Evolutionary conservation across 2,329 filamentous ascomycete genomes (phyloP).

Genomic region (Sporothrix pseudoabietina): DNA sequence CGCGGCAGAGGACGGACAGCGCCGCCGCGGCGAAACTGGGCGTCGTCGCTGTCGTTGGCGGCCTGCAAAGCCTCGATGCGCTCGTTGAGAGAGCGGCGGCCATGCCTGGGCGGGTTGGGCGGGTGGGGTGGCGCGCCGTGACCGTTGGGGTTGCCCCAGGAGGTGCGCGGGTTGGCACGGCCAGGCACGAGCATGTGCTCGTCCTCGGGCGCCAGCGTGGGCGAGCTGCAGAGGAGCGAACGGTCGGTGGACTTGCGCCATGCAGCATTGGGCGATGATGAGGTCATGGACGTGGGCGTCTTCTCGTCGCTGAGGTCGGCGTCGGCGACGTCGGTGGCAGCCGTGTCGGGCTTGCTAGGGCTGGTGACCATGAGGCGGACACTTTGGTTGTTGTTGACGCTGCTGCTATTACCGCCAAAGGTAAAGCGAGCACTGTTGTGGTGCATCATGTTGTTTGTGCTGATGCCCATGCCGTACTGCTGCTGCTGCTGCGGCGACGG

Average conservation of each 20-base stretch:
- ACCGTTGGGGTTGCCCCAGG: background rate
- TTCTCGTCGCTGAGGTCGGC: conserved; percentile 13
- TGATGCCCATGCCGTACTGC: background rate
- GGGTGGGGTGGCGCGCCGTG: background rate
- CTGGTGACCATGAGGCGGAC: conserved; percentile 26
- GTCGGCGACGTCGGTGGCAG: background rate
- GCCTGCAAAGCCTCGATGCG: conserved; percentile 24
- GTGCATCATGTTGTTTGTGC: background rate
- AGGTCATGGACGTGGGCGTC: conserved; percentile 16
- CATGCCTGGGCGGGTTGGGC: conserved; percentile 13
- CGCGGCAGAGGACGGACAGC: conserved; percentile 26
- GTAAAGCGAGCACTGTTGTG: conserved; percentile 27
- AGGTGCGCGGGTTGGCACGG: conserved; percentile 11
- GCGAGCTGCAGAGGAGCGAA: conserved; percentile 24
- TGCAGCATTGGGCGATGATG: background rate
- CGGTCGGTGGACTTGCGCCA: conserved; percentile 22
- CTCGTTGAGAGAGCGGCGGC: conserved; percentile 27
- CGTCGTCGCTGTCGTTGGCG: conserved; percentile 14
- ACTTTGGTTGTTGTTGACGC: background rate
- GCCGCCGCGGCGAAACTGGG: background rate
- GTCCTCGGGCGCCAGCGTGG: conserved; percentile 28
- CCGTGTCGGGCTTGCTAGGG: conserved; percentile 10
- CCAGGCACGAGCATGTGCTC: conserved; percentile 19
- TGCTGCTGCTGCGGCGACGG: conserved; percentile 13
- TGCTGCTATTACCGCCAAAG: conserved; percentile 22